Evolutionary conservation across 768 basidiomycete species (phyloP), one percentile per base, ranked within the genome.

Genomic region (Pleurotus tuoliensis): DNA sequence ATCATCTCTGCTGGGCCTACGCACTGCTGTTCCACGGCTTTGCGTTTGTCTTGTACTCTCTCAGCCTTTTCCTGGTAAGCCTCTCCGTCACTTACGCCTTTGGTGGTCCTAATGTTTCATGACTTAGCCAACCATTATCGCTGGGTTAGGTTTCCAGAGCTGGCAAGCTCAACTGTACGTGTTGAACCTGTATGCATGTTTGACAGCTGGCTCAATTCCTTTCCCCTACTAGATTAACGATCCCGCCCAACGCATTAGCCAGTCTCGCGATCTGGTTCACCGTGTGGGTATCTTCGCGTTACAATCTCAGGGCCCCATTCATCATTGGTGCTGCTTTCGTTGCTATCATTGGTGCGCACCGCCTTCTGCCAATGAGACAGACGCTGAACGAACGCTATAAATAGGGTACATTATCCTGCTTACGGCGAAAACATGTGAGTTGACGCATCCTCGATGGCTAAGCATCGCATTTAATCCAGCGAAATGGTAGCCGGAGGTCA

Each of bases 141-240:
- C 79, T 3, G 72, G 69, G 2, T 73, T 86, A 3, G 84, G 86
- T 20, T 86, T 79, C 60, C 63, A 76, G 51, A 79, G 76, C 39
- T 84, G 84, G 84, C 72, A 84, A 64, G 83, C 82, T 22, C 82
- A 85, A 63, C 58, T 86, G 82, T 82, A 64, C 51, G 76, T 63
- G 16, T 39, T 56, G 43, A 20, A 1, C 9, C 16, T 34, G 11
- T 11, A 47, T 30, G 6, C 12, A n/a, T 2, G 27, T 18, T 24
- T n/a, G 6, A 27, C 20, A 44, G n/a, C 7, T 24, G 7, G 34
- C 11, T 27, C n/a, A 24, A 7, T 43, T 57, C 50, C n/a, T 22
- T 56, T 41, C 12, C 48, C n/a, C 4, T 20, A 15, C 58, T 55
- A 82, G 81, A 50, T 73, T 86, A 74, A 81, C 81, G 0, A 75